Evolutionary conservation across 768 basidiomycete genomes (phyloP).

Genomic region (Termitomyces sp.): DNA sequence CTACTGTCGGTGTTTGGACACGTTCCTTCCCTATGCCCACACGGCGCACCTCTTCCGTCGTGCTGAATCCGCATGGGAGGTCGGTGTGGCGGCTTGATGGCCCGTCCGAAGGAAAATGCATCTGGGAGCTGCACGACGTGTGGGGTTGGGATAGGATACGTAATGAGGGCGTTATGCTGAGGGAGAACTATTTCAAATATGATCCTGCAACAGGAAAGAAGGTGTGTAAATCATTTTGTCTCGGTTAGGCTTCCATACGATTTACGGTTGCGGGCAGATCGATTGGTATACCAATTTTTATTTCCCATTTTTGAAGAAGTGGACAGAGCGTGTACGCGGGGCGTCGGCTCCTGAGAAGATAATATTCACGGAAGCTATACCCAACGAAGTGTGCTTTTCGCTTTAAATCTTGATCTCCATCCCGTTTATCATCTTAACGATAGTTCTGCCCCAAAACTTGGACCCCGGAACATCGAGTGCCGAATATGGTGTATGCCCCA

Average conservation of each 20-base stretch:
- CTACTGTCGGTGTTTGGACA: constrained; percentile 70
- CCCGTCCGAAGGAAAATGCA: constrained; percentile 87
- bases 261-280: constrained; percentile 33
- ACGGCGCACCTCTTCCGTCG: constrained; percentile 44
- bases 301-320: constrained; percentile 67
- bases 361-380: constrained; percentile 80
- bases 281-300: constrained; percentile 89
- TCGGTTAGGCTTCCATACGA: background rate
- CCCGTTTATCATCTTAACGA: constrained; percentile 1
- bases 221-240: constrained; percentile 28
- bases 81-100: constrained; percentile 73
- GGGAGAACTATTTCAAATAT: constrained; percentile 79
- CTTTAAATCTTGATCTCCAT: background rate
- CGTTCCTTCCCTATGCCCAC: constrained; percentile 91
- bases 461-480: constrained; percentile 57
- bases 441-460: constrained; percentile 80
- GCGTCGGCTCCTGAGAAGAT: constrained; percentile 48
- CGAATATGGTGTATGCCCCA: constrained; percentile 31
- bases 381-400: constrained; percentile 69
- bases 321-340: constrained; percentile 55
- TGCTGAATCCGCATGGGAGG: constrained; percentile 54
- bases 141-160: constrained; percentile 82
- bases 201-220: constrained; percentile 59
- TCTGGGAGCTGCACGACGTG: constrained; percentile 73
- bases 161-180: constrained; percentile 64